Percentiles rank a stretch among this genome's conserved stretches.
phyloP scores from a whole-genome alignment of 2,329 filamentous ascomycete genomes.

The Hypoxylon sp. region DNA sequence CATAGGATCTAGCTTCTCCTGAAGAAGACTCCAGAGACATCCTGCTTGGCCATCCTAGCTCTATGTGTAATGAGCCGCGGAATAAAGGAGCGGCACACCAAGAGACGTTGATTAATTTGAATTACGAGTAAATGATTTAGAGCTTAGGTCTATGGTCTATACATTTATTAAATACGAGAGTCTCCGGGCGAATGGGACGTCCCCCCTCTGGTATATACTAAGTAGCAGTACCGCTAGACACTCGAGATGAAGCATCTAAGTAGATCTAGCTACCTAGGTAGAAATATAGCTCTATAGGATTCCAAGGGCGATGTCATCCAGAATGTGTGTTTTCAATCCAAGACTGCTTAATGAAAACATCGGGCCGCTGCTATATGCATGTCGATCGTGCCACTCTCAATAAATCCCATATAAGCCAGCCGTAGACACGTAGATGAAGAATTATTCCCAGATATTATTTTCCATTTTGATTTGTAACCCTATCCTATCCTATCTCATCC shows the following conservation, averaged over 20 bases:
- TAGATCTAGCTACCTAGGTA: neutral
- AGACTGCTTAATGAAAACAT: no score
- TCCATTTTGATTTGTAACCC: conserved; percentile 8
- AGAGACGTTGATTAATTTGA: neutral
- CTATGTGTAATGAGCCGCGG: neutral
- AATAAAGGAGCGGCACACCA: neutral
- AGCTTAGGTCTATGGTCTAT: neutral
- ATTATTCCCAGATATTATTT: neutral
- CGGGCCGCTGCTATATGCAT: no score
- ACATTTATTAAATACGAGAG: conserved; percentile 6
- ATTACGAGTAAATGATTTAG: neutral
- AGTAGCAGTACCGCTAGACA: neutral
- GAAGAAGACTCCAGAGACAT: neutral
- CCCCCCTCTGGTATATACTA: neutral
- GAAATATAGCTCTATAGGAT: neutral
- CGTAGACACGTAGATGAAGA: neutral
- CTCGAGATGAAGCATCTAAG: neutral
- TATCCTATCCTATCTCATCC: conserved; percentile 11
- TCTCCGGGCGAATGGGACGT: neutral
- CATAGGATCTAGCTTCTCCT: neutral
- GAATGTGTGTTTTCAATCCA: neutral
- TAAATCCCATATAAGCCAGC: neutral
- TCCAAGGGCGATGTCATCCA: neutral
- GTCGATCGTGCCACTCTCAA: neutral
- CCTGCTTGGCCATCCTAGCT: neutral